A percentile compares a stretch with the other conserved stretches of the same genome.
Conservation (phyloP, 257 asterid genomes). For the Solanum peruvianum region DNA sequence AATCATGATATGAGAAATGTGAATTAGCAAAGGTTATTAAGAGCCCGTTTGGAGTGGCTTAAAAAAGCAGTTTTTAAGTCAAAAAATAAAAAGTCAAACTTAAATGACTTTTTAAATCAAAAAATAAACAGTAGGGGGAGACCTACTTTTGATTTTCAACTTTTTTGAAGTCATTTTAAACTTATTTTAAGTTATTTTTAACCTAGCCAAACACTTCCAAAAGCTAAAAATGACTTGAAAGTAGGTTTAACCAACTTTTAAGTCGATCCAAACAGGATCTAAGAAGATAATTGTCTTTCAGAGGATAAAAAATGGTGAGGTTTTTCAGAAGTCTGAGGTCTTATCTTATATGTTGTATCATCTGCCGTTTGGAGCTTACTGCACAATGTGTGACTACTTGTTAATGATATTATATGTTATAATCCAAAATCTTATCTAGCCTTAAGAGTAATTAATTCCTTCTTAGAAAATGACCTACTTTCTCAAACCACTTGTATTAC, state of each 20-base stretch:
- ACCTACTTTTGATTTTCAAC: no score
- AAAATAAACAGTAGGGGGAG: no score
- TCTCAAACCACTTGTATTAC: neutral
- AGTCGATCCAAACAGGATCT: no score
- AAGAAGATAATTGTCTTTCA: neutral
- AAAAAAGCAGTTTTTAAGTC: no score
- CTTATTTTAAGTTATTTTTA: no score
- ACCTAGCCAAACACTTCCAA: no score
- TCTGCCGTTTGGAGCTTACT: neutral
- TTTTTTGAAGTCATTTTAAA: no score
- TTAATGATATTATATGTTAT: neutral
- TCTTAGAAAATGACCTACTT: neutral
- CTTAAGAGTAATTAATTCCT: neutral
- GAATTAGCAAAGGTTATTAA: neutral
- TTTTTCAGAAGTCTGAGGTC: neutral
- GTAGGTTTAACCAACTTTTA: no score
- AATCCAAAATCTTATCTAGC: neutral
- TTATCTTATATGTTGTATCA: neutral
- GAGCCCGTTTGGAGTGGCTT: no score
- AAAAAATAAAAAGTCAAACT: no score
- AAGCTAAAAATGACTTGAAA: no score
- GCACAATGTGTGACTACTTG: neutral
- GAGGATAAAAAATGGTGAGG: neutral
- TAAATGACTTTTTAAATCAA: no score
- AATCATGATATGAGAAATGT: neutral